phyloP scores from a whole-genome alignment of 169 alveolate genomes.

The Theileria parva region DNA sequence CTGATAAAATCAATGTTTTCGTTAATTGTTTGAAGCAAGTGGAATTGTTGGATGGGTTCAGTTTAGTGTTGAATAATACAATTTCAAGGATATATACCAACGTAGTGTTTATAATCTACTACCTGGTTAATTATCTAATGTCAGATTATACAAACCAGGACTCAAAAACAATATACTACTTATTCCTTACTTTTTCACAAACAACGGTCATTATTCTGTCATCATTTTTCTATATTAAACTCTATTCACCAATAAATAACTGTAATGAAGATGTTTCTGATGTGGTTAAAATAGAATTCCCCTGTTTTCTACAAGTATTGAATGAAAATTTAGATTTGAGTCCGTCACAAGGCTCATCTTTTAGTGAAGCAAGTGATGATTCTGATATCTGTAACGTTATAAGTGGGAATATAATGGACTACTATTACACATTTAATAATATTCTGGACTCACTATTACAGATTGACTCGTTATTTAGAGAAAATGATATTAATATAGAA shows the following conservation, averaged over 20 bases:
- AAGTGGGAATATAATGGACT: constrained; percentile 14
- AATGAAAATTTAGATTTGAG: neutral
- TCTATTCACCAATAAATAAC: neutral
- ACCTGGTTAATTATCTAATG: neutral
- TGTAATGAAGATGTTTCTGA: neutral
- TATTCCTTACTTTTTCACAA: neutral
- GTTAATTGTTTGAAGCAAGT: constrained; percentile 4
- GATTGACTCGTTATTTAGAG: constrained; percentile 13
- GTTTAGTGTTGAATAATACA: neutral
- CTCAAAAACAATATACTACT: neutral
- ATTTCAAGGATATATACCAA: constrained; percentile 10
- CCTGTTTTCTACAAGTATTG: neutral
- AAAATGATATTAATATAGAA: neutral
- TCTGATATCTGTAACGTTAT: neutral
- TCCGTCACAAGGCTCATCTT: neutral
- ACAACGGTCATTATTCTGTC: neutral
- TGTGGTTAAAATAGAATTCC: neutral
- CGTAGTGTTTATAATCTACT: neutral
- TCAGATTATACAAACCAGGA: neutral
- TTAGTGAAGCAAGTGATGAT: neutral
- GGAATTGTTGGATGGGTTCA: constrained; percentile 7
- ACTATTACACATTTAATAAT: constrained; percentile 6
- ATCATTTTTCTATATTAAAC: neutral
- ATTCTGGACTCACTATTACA: constrained; percentile 15
- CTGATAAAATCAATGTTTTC: neutral